Evolutionary conservation across 2,329 filamentous ascomycete genomes (phyloP).

Genomic region (Xylariaceae sp.): DNA sequence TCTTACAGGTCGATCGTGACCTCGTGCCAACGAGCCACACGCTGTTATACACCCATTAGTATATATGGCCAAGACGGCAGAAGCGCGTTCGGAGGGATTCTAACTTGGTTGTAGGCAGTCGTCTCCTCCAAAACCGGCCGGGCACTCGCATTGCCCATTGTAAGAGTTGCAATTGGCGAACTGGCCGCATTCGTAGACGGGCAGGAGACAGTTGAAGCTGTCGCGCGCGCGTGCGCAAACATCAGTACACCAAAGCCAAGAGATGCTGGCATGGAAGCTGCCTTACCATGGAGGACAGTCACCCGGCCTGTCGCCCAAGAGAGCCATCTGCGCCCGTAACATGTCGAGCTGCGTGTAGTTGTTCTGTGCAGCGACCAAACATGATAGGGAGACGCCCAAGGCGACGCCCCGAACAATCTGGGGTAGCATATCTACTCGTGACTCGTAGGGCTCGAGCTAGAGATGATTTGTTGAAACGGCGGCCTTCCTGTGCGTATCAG

Average conservation of each 20-base stretch:
- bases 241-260: slow-evolving; percentile 18
- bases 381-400: slow-evolving; percentile 26
- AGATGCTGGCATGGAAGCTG: slow-evolving; percentile 4
- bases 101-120: slow-evolving; percentile 80
- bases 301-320: slow-evolving; percentile 67
- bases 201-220: slow-evolving; percentile 97
- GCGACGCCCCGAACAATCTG: slow-evolving; percentile 22
- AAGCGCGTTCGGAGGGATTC: slow-evolving; percentile 23
- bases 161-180: slow-evolving; percentile 83
- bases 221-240: slow-evolving; percentile 17
- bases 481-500: not conserved
- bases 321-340: slow-evolving; percentile 59
- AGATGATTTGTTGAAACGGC: not conserved
- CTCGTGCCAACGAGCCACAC: slow-evolving; percentile 81
- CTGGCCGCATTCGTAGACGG: slow-evolving; percentile 85
- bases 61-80: not conserved
- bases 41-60: slow-evolving; percentile 46
- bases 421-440: slow-evolving; percentile 24
- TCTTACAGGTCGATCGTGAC: slow-evolving; percentile 71
- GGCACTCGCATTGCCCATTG: slow-evolving; percentile 89
- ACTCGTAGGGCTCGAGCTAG: not conserved
- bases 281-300: slow-evolving; percentile 73
- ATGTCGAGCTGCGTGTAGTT: slow-evolving; percentile 59
- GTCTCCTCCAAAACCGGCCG: slow-evolving; percentile 86
- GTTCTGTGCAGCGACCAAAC: slow-evolving; percentile 33